phyloP scores from a whole-genome alignment of 768 basidiomycete genomes.

The Lactarius sanguifluus region DNA sequence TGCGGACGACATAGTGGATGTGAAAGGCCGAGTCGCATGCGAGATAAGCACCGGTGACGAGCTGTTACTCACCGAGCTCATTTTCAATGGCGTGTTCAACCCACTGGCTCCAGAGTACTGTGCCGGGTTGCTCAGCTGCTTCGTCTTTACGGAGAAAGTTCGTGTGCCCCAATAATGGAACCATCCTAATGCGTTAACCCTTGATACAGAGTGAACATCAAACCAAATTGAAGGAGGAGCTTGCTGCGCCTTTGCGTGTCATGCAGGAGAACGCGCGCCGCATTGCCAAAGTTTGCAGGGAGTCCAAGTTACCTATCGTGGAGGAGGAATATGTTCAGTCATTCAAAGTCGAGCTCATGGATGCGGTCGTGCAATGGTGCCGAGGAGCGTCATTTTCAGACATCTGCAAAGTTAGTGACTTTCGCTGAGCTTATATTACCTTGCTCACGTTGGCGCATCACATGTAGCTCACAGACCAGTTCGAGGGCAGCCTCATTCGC shows the following conservation, averaged over 20 bases:
- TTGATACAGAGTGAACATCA: conserved; percentile 71
- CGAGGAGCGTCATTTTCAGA: conserved; percentile 96
- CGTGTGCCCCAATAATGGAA: conserved; percentile 1
- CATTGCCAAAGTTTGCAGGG: conserved; percentile 96
- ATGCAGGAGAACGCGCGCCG: conserved; percentile 95
- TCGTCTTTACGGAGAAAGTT: conserved; percentile 97
- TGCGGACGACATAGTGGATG: conserved; percentile 88
- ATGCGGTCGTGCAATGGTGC: conserved; percentile 96
- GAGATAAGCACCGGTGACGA: conserved; percentile 99
- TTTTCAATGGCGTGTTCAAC: conserved; percentile 98
- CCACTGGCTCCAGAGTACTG: conserved; percentile 85
- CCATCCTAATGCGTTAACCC: background rate
- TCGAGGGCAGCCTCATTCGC: conserved; percentile 95
- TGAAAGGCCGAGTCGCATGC: conserved; percentile 97
- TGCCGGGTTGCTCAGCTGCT: conserved; percentile 93
- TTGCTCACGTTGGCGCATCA: background rate
- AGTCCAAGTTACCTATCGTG: conserved; percentile 83
- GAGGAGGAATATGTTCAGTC: conserved; percentile 95
- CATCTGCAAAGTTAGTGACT: conserved; percentile 78
- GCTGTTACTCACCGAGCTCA: conserved; percentile 90
- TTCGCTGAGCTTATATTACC: background rate
- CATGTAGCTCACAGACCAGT: conserved; percentile 85
- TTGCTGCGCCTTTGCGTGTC: conserved; percentile 85
- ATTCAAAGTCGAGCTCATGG: conserved; percentile 99
- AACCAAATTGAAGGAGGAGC: conserved; percentile 87